These are phyloP conservation scores for Nyssa sinensis DNA, from an alignment of 148 eudicot genomes.

Conservation along the genomic window DNA sequence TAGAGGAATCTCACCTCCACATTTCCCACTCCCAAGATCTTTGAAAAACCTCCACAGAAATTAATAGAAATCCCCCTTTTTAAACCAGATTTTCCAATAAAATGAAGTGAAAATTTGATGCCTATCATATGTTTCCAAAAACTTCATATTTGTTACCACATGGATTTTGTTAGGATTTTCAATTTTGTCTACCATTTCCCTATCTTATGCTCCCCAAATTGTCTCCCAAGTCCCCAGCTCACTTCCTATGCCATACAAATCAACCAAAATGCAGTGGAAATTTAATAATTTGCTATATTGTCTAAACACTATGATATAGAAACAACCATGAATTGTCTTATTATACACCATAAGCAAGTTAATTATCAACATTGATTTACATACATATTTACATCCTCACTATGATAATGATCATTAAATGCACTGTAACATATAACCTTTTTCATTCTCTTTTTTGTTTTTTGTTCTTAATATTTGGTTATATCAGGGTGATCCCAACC, in stretches of 20 bases:
- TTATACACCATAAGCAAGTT: neutral
- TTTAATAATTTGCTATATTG: neutral
- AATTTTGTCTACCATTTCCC: neutral
- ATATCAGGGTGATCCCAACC: neutral
- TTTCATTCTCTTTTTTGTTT: neutral
- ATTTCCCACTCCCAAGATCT: neutral
- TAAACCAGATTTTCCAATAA: neutral
- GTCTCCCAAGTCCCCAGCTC: neutral
- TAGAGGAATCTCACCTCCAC: neutral
- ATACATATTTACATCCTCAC: neutral
- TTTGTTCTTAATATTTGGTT: too few relatives aligned
- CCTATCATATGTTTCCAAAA: too few relatives aligned
- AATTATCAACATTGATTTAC: neutral
- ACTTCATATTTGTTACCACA: too few relatives aligned
- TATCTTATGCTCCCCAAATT: neutral
- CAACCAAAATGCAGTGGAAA: too few relatives aligned
- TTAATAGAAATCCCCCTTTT: neutral
- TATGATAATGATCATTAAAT: neutral
- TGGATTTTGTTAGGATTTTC: too few relatives aligned
- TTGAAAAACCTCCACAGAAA: neutral
- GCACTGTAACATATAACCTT: neutral
- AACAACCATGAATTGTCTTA: neutral
- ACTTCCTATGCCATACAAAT: too few relatives aligned
- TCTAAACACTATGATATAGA: neutral
- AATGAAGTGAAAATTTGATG: neutral